Evolutionary conservation across 2,329 filamentous ascomycete genomes (phyloP), one percentile per base, ranked within the genome.

Genomic region (Sporothrix luriei): DNA sequence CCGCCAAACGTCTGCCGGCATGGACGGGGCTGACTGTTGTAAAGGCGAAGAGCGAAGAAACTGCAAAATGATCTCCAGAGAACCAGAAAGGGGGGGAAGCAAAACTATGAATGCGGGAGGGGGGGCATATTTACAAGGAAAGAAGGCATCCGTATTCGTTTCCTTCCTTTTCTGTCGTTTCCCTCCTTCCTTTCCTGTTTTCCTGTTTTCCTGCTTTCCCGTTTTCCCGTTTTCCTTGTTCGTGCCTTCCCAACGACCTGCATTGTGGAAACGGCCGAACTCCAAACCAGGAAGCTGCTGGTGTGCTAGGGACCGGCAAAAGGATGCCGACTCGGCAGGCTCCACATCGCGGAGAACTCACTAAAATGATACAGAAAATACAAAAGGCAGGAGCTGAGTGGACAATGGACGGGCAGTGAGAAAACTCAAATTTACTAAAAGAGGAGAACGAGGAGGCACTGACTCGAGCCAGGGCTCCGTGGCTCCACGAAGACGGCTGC

Each of bases 241-340:
- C 55, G 59, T 14, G 48, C 59, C 59, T 48, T 40, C 59, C 59
- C 40, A 19, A n/a, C 55, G 40, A 57, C 54, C 33, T 57, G 16
- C 11, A n/a, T 59, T 59, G 43, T 33, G 33, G 33, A 33, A 24
- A 64, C 43, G 43, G 61, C 62, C 62, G 16, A 38, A 38, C 62
- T 16, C 43, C 62, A 38, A 49, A 51, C 62, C 46, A 66, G 29
- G 46, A 66, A 66, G 62, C 62, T 66, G 21, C 48, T 46, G n/a
- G 43, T 51, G 49, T 26, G 46, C 40, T 62, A 62, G 57, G 11
- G n/a, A 46, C 6, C 66, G 66, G 66, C 66, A 68, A 68, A 68
- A 68, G n/a, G 19, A 57, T 57, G 66, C 66, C 66, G 66, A 48
- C 24, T 57, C 64, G 64, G 64, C 64, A 54, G 64, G 62, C 26